Evolutionary conservation across 2,329 filamentous ascomycete species (phyloP), one percentile per base, ranked within the genome.

Genomic region (Ceratocystis cubensis): DNA sequence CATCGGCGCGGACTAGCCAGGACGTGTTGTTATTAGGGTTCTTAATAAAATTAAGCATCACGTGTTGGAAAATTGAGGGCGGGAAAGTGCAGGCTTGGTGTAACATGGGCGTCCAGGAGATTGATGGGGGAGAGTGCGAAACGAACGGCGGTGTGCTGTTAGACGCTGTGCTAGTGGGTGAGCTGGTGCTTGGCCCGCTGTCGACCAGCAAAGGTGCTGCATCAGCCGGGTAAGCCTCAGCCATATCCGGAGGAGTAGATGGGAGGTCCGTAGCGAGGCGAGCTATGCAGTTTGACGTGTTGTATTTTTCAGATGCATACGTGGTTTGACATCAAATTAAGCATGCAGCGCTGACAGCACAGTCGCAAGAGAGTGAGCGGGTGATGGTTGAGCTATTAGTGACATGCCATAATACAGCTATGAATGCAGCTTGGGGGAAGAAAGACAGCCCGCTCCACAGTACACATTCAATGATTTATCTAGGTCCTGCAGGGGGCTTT

Each of bases 1-100:
- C 85, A 71, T 94, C 89, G 61, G 89, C 89, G 37, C 89, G 84
- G 71, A 91, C 89, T 1, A 94, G 79, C 81, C 88, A 88, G 17
- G 82, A 85, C 0, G 88, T 89, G 70, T 90, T 91, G 75, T 91
- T 79, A 70, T 94, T 93, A 0, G 89, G 89, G 71, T 93, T 92
- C 70, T 82, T 82, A 70, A 93, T 82, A 66, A 92, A 78, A 71
- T 92, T 90, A 71, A 84, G 76, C 84, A 91, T 89, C 63, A 88
- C 85, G 50, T 80, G 75, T 68, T 79, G 76, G 73, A 91, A 93
- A 65, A 84, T 78, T 37, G 80, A 78, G 0, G 85, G 80, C 17
- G 80, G 76, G 72, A 91, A 92, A 13, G 78, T 79, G 73, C 88
- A 89, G 25, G 70, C 73, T 70, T 84, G 81, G 69, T 76, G 77